These are phyloP conservation scores for Solanum pennellii DNA, from an alignment of 257 asterid species.

Conservation along the genomic window DNA sequence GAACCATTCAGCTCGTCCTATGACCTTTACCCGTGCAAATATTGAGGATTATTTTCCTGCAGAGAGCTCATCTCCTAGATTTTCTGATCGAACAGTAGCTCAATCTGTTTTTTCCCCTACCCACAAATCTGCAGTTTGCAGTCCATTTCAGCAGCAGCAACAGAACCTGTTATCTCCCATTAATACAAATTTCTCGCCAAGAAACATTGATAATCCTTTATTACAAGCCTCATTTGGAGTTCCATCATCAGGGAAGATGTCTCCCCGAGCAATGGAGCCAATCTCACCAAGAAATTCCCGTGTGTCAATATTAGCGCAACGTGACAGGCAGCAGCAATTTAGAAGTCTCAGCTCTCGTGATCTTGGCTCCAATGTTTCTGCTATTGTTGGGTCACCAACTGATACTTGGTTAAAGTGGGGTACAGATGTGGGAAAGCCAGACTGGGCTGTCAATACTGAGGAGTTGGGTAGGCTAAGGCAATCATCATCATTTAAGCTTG, in stretches of 20 bases:
- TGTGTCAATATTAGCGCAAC: slow-evolving; percentile 48
- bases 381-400: slow-evolving; percentile 31
- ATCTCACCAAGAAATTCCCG: slow-evolving; percentile 67
- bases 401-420: slow-evolving; percentile 65
- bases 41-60: slow-evolving; percentile 57
- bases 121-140: slow-evolving; percentile 40
- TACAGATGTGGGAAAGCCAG: slow-evolving; percentile 35
- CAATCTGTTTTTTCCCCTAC: slow-evolving; percentile 51
- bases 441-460: slow-evolving; percentile 40
- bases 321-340: slow-evolving; percentile 46
- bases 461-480: slow-evolving; percentile 35
- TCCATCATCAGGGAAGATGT: slow-evolving; percentile 61
- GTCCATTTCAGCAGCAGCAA: slow-evolving; percentile 74
- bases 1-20: slow-evolving; percentile 39
- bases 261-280: slow-evolving; percentile 58
- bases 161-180: slow-evolving; percentile 57
- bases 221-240: slow-evolving; percentile 43
- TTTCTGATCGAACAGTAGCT: slow-evolving; percentile 41
- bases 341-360: slow-evolving; percentile 71
- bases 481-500: slow-evolving; percentile 55
- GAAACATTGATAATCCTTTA: slow-evolving; percentile 43
- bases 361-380: slow-evolving; percentile 41
- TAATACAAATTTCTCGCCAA: slow-evolving; percentile 43
- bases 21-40: slow-evolving; percentile 39
- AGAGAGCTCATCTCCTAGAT: slow-evolving; percentile 56